Percentiles rank a stretch among this genome's conserved stretches.
phyloP scores from a whole-genome alignment of 2,329 filamentous ascomycete genomes.

The Zelopaecilomyces penicillatus region DNA sequence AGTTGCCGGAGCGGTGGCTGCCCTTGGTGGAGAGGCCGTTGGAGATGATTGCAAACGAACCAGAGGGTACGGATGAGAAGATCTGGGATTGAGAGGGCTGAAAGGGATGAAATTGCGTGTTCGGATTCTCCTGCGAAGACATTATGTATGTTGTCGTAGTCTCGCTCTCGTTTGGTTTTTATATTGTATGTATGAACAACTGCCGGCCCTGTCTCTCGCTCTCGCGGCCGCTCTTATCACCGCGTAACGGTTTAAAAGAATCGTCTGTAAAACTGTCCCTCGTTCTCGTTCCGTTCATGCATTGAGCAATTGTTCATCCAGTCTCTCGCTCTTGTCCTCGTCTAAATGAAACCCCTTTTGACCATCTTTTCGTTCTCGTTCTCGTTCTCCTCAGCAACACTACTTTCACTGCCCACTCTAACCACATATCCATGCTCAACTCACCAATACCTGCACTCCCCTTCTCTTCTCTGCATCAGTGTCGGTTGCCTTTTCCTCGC shows the following conservation, averaged over 20 bases:
- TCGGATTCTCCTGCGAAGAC: neutral
- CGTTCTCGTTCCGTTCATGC: no score
- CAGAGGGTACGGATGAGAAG: neutral
- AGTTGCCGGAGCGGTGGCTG: conserved; percentile 5
- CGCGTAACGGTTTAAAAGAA: no score
- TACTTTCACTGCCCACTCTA: no score
- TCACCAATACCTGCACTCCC: no score
- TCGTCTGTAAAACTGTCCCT: no score
- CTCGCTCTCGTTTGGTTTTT: neutral
- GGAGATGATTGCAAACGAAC: conserved; percentile 1
- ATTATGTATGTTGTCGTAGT: neutral
- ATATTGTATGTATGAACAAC: neutral
- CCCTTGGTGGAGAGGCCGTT: conserved; percentile 6
- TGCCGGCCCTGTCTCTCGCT: neutral
- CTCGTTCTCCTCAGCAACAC: no score
- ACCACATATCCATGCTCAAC: no score
- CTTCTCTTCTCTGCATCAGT: neutral
- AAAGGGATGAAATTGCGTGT: neutral
- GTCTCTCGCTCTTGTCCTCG: no score
- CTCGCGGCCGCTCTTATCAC: no score
- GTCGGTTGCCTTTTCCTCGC: neutral
- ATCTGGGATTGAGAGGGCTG: neutral
- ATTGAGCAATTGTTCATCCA: no score
- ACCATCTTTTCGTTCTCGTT: no score
- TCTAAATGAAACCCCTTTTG: no score